A percentile compares a stretch with the other conserved stretches of the same genome.
Evolutionary conservation across 805 yeast genomes (phyloP).

Genomic region (Wickerhamomyces hampshirensis): DNA sequence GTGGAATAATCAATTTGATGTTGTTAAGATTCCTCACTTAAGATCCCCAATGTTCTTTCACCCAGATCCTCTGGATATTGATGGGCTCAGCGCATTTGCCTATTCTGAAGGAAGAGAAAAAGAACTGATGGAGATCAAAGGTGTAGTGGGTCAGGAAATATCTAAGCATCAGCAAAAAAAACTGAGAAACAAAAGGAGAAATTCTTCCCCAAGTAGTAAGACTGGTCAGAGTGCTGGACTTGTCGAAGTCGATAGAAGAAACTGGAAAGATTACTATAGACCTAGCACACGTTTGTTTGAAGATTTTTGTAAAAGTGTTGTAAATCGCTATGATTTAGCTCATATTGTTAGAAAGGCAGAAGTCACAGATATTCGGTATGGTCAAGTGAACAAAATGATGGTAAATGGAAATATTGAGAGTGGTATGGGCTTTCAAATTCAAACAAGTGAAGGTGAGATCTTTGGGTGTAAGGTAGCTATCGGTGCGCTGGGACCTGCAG

Average conservation of each 20-base stretch:
- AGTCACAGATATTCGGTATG: constrained; percentile 31
- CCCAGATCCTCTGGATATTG: constrained; percentile 40
- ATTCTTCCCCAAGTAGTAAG: not conserved
- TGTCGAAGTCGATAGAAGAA: constrained; percentile 34
- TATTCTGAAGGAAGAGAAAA: constrained; percentile 27
- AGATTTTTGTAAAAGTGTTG: constrained; percentile 34
- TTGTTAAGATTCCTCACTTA: constrained; percentile 37
- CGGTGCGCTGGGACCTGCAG: constrained; percentile 12
- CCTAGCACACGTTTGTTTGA: constrained; percentile 36
- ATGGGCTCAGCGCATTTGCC: constrained; percentile 39
- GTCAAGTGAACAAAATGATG: constrained; percentile 8
- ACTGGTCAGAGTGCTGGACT: constrained; percentile 2
- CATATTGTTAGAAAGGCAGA: constrained; percentile 29
- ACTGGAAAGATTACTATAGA: constrained; percentile 39
- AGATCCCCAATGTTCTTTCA: constrained; percentile 47
- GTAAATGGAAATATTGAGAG: constrained; percentile 21
- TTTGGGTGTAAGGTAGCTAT: constrained; percentile 26
- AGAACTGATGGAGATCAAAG: constrained; percentile 36
- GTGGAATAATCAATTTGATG: constrained; percentile 39
- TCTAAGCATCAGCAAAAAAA: constrained; percentile 38
- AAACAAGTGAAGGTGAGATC: constrained; percentile 28
- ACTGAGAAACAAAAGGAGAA: constrained; percentile 1
- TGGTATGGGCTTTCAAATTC: constrained; percentile 31
- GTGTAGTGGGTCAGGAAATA: constrained; percentile 39
- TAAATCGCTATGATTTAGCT: constrained; percentile 29